phyloP scores from a whole-genome alignment of 2,329 filamentous ascomycete species.

The Colletotrichum shisoi region DNA sequence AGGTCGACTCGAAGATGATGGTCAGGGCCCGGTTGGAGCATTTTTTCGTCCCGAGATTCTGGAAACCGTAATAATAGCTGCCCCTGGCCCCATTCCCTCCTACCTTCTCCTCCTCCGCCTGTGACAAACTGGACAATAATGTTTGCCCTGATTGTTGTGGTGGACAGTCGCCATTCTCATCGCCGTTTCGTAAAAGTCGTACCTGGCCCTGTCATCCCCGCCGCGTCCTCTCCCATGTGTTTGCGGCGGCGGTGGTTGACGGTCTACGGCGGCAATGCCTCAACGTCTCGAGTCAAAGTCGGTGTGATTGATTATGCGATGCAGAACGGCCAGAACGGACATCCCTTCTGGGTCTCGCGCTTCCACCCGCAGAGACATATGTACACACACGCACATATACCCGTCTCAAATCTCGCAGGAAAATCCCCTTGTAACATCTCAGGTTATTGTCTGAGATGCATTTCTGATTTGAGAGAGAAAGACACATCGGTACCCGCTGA shows the following conservation, averaged over 20 bases:
- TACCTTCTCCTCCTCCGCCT: conserved; percentile 3
- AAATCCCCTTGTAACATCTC: conserved; percentile 14
- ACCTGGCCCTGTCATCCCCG: neutral
- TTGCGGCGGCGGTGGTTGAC: conserved; percentile 15
- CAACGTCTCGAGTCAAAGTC: conserved; percentile 21
- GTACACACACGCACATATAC: conserved; percentile 11
- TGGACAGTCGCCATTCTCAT: conserved; percentile 8
- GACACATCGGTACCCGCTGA: conserved; percentile 26
- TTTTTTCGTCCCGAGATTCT: conserved; percentile 29
- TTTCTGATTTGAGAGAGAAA: conserved; percentile 31
- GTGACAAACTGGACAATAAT: conserved; percentile 8
- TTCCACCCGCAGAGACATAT: conserved; percentile 3
- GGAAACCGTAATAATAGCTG: conserved; percentile 29
- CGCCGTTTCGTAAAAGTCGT: neutral
- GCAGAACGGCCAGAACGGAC: conserved; percentile 13
- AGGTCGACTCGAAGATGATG: conserved; percentile 27
- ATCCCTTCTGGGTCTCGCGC: conserved; percentile 2
- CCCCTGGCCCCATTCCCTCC: conserved; percentile 6
- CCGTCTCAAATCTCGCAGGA: conserved; percentile 28
- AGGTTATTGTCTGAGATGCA: conserved; percentile 31
- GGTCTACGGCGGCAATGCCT: neutral
- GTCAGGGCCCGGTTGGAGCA: conserved; percentile 22
- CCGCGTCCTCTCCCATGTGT: conserved; percentile 17
- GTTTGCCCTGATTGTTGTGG: conserved; percentile 23
- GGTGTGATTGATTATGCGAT: conserved; percentile 36